A percentile compares a stretch with the other conserved stretches of the same genome.
These are phyloP conservation scores for Pneumocystis sp. DNA, from an alignment of 1,139 yeast genomes.

Conservation along the genomic window DNA sequence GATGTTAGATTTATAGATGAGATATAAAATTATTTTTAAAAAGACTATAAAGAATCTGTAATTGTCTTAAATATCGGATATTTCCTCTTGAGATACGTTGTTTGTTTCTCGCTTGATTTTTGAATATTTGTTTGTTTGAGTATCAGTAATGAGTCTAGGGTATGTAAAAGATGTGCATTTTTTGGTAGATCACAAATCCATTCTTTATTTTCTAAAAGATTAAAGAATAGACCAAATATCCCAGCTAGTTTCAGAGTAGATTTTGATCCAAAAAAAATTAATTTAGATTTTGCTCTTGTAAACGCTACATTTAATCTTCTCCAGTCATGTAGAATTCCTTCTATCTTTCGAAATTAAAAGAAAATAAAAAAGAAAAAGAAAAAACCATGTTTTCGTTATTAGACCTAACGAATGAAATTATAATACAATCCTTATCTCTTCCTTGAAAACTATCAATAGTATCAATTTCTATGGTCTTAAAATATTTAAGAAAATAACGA, in stretches of 20 bases:
- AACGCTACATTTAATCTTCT: conserved; percentile 86
- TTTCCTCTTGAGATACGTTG: neutral
- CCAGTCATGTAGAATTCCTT: conserved; percentile 76
- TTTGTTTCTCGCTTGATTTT: neutral
- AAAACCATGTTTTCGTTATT: conserved; percentile 34
- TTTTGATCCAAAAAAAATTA: conserved; percentile 67
- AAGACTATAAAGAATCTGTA: neutral
- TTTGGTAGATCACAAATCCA: conserved; percentile 52
- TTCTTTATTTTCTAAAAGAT: conserved; percentile 38
- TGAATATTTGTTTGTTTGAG: neutral
- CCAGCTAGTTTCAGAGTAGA: conserved; percentile 43
- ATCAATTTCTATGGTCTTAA: conserved; percentile 48
- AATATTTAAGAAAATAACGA: conserved; percentile 27
- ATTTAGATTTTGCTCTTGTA: conserved; percentile 75
- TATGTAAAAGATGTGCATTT: conserved; percentile 15
- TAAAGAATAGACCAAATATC: conserved; percentile 48
- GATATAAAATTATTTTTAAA: neutral
- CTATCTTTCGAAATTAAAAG: conserved; percentile 31
- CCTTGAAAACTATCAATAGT: conserved; percentile 98
- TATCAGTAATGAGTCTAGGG: neutral
- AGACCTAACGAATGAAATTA: conserved; percentile 75
- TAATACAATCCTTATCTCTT: conserved; percentile 78
- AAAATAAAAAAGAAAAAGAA: neutral
- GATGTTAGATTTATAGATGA: neutral
- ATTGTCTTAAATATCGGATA: neutral